Percentiles rank a stretch among this genome's conserved stretches.
These are phyloP conservation scores for Cladosporium sp. DNA, from an alignment of 2,329 filamentous ascomycete genomes.

Conservation along the genomic window DNA sequence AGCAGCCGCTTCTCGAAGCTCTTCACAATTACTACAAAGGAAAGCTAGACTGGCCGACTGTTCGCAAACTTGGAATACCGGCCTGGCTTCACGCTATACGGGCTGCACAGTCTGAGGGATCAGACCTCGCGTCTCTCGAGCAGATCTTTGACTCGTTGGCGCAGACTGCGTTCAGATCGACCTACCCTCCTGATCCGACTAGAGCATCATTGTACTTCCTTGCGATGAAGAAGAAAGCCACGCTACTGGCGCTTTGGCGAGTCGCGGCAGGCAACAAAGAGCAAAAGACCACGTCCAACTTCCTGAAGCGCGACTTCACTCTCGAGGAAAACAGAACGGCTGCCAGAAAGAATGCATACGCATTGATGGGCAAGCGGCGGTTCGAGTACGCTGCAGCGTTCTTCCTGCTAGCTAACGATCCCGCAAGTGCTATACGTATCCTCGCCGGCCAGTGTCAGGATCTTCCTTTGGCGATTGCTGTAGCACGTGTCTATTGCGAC, in stretches of 20 bases:
- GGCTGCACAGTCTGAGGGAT: constrained; percentile 43
- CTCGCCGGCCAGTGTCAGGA: constrained; percentile 86
- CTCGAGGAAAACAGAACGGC: constrained; percentile 84
- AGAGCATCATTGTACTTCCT: constrained; percentile 92
- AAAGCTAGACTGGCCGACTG: constrained; percentile 79
- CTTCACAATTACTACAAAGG: constrained; percentile 71
- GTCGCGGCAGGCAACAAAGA: constrained; percentile 90
- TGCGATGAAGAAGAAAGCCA: constrained; percentile 81
- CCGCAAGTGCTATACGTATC: constrained; percentile 82
- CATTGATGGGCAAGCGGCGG: constrained; percentile 82
- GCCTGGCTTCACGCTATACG: constrained; percentile 85
- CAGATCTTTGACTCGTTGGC: constrained; percentile 86
- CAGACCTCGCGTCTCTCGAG: constrained; percentile 55
- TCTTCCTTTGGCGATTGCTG: constrained; percentile 82
- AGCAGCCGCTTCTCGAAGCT: constrained; percentile 86
- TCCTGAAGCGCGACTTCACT: constrained; percentile 88
- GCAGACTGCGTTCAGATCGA: constrained; percentile 87
- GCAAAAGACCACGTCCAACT: constrained; percentile 73
- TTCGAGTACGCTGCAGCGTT: constrained; percentile 96
- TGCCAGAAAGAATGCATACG: constrained; percentile 94
- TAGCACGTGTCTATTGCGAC: constrained; percentile 84
- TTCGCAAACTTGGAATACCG: constrained; percentile 83
- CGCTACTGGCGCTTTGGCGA: constrained; percentile 88
- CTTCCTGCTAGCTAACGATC: constrained; percentile 83
- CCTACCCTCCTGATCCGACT: constrained; percentile 82